Percentiles rank a stretch among this genome's conserved stretches.
These are phyloP conservation scores for Hypomyces rosellus DNA, from an alignment of 2,329 filamentous ascomycete species.

Conservation along the genomic window DNA sequence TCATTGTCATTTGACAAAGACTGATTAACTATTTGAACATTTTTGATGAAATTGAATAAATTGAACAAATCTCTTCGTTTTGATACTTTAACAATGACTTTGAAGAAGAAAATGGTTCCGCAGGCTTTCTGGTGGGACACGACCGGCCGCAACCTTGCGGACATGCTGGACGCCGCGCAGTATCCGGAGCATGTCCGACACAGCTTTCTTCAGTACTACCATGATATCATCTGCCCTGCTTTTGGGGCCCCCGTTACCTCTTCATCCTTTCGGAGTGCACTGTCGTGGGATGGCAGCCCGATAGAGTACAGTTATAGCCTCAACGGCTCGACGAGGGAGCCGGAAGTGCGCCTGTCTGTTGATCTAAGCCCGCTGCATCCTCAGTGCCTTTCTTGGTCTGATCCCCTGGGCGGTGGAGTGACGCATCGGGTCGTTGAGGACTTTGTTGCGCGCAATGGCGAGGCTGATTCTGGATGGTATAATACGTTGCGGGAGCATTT, in stretches of 20 bases:
- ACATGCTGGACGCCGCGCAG: neutral
- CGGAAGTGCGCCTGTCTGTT: neutral
- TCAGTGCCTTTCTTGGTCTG: neutral
- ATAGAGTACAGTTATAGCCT: neutral
- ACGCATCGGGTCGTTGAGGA: neutral
- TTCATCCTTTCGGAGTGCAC: neutral
- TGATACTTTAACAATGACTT: no score
- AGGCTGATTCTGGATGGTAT: neutral
- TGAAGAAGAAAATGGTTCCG: no score
- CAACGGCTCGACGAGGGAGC: neutral
- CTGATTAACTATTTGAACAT: no score
- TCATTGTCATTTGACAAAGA: no score
- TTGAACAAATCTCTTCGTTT: no score
- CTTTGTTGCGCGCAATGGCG: neutral
- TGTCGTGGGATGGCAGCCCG: neutral
- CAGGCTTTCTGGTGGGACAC: neutral
- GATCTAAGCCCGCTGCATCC: neutral
- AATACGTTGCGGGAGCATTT: neutral
- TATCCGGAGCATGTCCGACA: neutral
- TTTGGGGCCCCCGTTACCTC: neutral
- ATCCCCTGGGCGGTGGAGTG: neutral
- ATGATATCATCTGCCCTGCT: neutral
- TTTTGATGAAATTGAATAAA: no score
- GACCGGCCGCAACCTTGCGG: neutral
- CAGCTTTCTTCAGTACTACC: neutral